Base-by-base conservation (phyloP, 352 stramenopile genomes). In the Globisporangium takayamanum region DNA sequence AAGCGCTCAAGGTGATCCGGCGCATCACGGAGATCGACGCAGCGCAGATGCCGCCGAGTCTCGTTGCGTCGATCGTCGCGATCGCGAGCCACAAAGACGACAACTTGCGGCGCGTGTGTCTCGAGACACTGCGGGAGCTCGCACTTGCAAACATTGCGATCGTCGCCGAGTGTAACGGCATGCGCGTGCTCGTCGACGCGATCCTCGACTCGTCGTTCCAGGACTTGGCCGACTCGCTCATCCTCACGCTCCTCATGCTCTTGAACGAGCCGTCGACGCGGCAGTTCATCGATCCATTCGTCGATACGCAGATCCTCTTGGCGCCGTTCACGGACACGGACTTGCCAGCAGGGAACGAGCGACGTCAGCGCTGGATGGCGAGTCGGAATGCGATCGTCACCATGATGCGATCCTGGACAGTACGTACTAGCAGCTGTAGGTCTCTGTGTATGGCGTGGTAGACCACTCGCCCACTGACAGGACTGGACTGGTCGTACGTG, bases 321-420 rank as follows among this genome's bases (percentile, higher is more conserved):
- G 87, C 88, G 16, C 88, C 88, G 14, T 93, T 96, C 67, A 96
- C 88, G 8, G 87, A 96, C 67, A 94, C 88, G 2, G 88, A 96
- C 46, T 57, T 91, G 1, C 84, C 84, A 16, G 84, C 83, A 1
- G 85, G 84, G 0, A 93, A 92, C 30, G 86, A 96, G 54, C 63
- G 88, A 36, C 82, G 88, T 11, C 86, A 93, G 62, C 83, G 84
- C 2, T 95, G 88, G 88, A 95, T 92, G 72, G 86, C 88, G 18
- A 95, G 86, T 75, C 83, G 87, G 3, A 95, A 94, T 41, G 86
- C 88, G 15, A 88, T 96, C 33, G 84, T 96, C 36, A 92, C 81
- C 10, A 90, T 96, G 80, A 94, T 96, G 84, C 84, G 86, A 0
- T 94, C 88, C 18, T 96, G 88, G 88, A 95, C 88, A 50, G 78